Evolutionary conservation across 257 asterid genomes (phyloP).

Genomic region (Solanum chilense): DNA sequence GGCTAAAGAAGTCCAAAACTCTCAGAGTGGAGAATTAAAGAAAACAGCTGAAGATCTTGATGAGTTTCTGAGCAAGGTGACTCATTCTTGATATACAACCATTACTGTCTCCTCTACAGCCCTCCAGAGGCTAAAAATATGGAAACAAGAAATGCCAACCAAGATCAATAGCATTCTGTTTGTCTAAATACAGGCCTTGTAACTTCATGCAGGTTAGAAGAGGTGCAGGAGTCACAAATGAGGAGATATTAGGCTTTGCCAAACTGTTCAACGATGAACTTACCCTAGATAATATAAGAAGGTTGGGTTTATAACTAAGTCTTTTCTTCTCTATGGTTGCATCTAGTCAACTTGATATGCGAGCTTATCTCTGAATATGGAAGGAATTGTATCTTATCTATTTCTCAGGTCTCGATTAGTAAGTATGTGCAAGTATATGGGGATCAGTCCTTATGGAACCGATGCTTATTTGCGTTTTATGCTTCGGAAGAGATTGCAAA

Average conservation of each 20-base stretch:
- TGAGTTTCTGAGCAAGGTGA: conserved; percentile 59
- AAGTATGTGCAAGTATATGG: conserved; percentile 97
- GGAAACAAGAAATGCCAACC: background rate
- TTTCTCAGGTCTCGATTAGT: conserved; percentile 74
- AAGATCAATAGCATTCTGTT: conserved; percentile 1
- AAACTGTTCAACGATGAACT: conserved; percentile 93
- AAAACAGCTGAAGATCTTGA: conserved; percentile 92
- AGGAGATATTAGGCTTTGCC: conserved; percentile 82
- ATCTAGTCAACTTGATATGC: background rate
- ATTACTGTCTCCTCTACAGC: background rate
- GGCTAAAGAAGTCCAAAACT: conserved; percentile 87
- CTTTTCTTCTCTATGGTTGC: background rate
- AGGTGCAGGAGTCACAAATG: conserved; percentile 76
- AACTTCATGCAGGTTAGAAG: conserved; percentile 59
- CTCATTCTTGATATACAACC: conserved; percentile 5
- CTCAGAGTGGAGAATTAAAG: conserved; percentile 68
- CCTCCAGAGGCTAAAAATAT: background rate
- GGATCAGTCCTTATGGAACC: conserved; percentile 70
- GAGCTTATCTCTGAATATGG: background rate
- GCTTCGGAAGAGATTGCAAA: conserved; percentile 74
- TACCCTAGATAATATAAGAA: conserved; percentile 87
- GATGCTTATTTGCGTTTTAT: conserved; percentile 79
- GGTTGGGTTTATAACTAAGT: conserved; percentile 31
- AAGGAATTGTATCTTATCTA: background rate
- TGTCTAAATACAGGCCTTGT: background rate